These are phyloP conservation scores for Apostasia ramifera DNA, from an alignment of 106 monocot species.

Conservation along the genomic window DNA sequence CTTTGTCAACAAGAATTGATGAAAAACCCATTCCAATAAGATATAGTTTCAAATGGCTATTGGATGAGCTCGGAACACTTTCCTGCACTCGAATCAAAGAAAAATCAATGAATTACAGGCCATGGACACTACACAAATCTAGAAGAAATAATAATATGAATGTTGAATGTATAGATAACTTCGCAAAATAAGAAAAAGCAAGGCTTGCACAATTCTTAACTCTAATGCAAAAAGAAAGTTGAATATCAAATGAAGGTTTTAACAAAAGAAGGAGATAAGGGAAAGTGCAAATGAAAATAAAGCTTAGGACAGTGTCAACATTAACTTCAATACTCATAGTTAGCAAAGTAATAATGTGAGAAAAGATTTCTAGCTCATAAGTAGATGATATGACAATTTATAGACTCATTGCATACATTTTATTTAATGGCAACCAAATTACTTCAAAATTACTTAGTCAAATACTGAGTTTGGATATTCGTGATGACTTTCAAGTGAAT, in stretches of 20 bases:
- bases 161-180: not conserved
- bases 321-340: not conserved
- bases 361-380: not conserved
- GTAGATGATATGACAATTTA: not conserved
- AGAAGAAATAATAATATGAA: not conserved
- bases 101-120: not conserved
- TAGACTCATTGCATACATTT: not conserved
- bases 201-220: not conserved
- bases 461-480: too few relatives aligned
- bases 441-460: too few relatives aligned
- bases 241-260: not conserved
- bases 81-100: slow-evolving; percentile 22
- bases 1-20: slow-evolving; percentile 60
- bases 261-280: not conserved
- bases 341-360: not conserved
- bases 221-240: not conserved
- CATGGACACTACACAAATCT: not conserved
- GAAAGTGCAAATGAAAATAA: not conserved
- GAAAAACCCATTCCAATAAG: slow-evolving; percentile 86
- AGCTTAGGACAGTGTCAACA: not conserved
- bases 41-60: slow-evolving; percentile 35
- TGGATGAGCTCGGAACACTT: slow-evolving; percentile 40
- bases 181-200: slow-evolving; percentile 1
- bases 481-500: too few relatives aligned
- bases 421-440: not conserved